phyloP scores from a whole-genome alignment of 345 rosid genomes.

The Arabidopsis arenosa region DNA sequence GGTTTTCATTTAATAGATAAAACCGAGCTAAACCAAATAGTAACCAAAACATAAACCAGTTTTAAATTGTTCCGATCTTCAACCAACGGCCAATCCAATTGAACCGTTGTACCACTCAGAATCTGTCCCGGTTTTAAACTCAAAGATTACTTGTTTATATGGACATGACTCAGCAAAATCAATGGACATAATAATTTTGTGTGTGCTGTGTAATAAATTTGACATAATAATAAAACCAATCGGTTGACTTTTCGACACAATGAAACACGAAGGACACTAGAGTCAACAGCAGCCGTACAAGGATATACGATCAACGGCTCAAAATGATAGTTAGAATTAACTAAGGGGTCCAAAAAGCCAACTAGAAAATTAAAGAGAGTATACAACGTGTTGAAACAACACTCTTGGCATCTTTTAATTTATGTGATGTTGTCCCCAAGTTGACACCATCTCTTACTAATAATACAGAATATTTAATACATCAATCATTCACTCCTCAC shows the following conservation, averaged over 20 bases:
- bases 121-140: not conserved
- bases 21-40: not conserved
- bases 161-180: not conserved
- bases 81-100: not conserved
- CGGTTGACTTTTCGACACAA: not conserved
- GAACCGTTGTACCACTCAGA: not conserved
- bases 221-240: not conserved
- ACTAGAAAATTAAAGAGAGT: not conserved
- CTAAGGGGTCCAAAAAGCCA: not conserved
- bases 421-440: not conserved
- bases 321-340: not conserved
- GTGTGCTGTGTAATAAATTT: not conserved
- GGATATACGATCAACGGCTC: constrained; percentile 7
- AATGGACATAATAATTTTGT: not conserved
- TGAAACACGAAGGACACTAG: not conserved
- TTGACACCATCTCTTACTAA: not conserved
- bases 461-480: not conserved
- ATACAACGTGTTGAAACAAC: not conserved
- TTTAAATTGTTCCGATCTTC: not conserved
- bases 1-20: not conserved
- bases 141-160: not conserved
- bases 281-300: constrained; percentile 14
- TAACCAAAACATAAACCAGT: constrained; percentile 3
- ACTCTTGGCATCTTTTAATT: not conserved
- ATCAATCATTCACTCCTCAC: not conserved